Evolutionary conservation across 2,329 filamentous ascomycete species (phyloP).

Genomic region (Calonectria naviculata): DNA sequence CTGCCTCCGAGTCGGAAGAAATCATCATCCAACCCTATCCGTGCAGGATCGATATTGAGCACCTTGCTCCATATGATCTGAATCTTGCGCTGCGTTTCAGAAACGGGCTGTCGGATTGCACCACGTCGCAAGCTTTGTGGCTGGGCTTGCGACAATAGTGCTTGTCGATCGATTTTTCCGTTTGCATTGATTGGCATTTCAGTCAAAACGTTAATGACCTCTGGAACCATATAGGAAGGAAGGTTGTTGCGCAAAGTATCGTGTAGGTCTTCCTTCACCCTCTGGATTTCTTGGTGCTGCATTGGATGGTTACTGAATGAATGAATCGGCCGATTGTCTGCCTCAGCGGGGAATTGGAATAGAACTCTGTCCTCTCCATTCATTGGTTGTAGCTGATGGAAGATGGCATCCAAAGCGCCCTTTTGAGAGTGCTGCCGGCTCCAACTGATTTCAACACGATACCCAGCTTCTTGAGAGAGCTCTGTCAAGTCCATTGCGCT

Average conservation of each 20-base stretch:
- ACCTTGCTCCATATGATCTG: slow-evolving; percentile 27
- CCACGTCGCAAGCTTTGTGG: background rate
- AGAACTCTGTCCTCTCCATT: no score
- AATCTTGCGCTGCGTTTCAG: background rate
- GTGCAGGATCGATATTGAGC: slow-evolving; percentile 13
- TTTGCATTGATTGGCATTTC: slow-evolving; percentile 31
- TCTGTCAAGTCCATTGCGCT: no score
- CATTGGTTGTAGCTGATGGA: no score
- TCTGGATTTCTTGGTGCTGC: background rate
- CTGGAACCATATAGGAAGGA: slow-evolving; percentile 42
- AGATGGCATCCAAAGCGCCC: no score
- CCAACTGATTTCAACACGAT: no score
- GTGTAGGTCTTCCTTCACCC: background rate
- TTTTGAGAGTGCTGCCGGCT: no score
- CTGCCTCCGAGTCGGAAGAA: slow-evolving; percentile 44
- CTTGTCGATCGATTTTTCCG: background rate
- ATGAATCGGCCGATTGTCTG: no score
- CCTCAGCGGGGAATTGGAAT: no score
- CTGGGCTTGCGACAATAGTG: background rate
- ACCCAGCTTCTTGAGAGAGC: no score
- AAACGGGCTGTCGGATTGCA: background rate
- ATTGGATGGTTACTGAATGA: background rate
- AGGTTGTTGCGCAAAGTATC: slow-evolving; percentile 4
- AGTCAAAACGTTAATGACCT: slow-evolving; percentile 32
- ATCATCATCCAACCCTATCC: slow-evolving; percentile 43